Evolutionary conservation across 2,329 filamentous ascomycete genomes (phyloP).

Genomic region (Harringtonia aguacate): DNA sequence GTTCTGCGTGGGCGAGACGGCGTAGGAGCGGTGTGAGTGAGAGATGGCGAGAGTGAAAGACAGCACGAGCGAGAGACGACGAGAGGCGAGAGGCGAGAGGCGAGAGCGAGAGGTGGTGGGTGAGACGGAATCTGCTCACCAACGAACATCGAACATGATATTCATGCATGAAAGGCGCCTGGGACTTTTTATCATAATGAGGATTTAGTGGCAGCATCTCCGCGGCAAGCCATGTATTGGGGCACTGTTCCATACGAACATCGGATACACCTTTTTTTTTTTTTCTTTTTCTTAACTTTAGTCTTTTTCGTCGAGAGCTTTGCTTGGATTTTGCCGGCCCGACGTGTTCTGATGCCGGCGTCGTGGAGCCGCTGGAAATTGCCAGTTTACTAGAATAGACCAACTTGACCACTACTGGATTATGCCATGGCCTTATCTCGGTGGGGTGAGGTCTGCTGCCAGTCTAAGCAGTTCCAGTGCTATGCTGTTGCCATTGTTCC

Average conservation of each 20-base stretch:
- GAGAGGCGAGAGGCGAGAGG: not conserved
- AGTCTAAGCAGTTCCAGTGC: too few species aligned
- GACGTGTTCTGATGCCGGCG: not conserved
- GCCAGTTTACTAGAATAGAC: not conserved
- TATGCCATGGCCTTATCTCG: too few species aligned
- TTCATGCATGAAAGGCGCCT: not conserved
- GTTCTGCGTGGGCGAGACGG: conserved; percentile 52
- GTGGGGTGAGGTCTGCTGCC: too few species aligned
- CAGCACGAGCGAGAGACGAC: too few species aligned
- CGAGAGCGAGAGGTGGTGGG: too few species aligned
- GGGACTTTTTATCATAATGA: not conserved
- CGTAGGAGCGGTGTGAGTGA: not conserved
- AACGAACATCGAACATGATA: not conserved
- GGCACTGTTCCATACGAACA: not conserved
- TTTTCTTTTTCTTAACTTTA: not conserved
- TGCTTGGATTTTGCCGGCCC: not conserved
- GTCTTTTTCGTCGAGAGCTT: too few species aligned
- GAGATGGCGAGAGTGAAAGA: too few species aligned
- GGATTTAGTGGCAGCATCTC: not conserved
- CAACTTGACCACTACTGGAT: not conserved
- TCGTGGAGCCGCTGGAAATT: too few species aligned
- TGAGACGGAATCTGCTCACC: not conserved
- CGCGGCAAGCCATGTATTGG: not conserved
- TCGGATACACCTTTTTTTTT: not conserved
- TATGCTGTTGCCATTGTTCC: too few species aligned